Conservation (phyloP, 2,329 filamentous ascomycete species). For the Botrytis aclada region DNA sequence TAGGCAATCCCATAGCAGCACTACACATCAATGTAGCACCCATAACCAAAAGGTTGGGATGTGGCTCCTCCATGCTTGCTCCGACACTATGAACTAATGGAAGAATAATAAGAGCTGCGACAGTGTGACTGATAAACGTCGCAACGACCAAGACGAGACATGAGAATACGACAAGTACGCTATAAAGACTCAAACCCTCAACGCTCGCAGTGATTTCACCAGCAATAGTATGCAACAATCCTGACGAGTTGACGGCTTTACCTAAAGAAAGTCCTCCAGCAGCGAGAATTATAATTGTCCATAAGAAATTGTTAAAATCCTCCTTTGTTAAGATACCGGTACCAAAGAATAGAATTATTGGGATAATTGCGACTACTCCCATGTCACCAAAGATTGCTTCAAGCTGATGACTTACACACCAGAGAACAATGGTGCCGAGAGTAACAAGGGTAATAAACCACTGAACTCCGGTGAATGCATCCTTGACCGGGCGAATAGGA, state of each 20-base stretch:
- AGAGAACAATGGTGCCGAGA: conserved; percentile 78
- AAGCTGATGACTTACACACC: conserved; percentile 89
- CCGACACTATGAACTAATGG: conserved; percentile 88
- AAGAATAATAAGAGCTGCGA: conserved; percentile 90
- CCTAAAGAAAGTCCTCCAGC: conserved; percentile 89
- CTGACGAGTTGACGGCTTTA: conserved; percentile 91
- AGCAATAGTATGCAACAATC: conserved; percentile 85
- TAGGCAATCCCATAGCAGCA: conserved; percentile 95
- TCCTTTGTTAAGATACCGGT: conserved; percentile 96
- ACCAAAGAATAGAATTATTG: conserved; percentile 93
- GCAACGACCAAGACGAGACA: conserved; percentile 84
- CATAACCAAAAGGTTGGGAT: conserved; percentile 95
- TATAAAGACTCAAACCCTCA: conserved; percentile 77
- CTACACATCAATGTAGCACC: conserved; percentile 92
- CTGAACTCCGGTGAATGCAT: conserved; percentile 82
- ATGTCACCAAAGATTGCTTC: conserved; percentile 91
- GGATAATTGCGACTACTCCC: conserved; percentile 96
- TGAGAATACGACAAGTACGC: conserved; percentile 81
- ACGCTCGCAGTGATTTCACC: conserved; percentile 70
- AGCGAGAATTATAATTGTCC: conserved; percentile 98
- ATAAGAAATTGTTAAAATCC: conserved; percentile 99
- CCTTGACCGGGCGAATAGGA: conserved; percentile 84
- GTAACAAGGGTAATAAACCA: conserved; percentile 90
- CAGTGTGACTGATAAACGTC: conserved; percentile 96
- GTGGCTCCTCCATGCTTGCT: conserved; percentile 77